Evolutionary conservation across 2,329 filamentous ascomycete genomes (phyloP), one percentile per base, ranked within the genome.

Genomic region (Beauveria rudraprayagi): DNA sequence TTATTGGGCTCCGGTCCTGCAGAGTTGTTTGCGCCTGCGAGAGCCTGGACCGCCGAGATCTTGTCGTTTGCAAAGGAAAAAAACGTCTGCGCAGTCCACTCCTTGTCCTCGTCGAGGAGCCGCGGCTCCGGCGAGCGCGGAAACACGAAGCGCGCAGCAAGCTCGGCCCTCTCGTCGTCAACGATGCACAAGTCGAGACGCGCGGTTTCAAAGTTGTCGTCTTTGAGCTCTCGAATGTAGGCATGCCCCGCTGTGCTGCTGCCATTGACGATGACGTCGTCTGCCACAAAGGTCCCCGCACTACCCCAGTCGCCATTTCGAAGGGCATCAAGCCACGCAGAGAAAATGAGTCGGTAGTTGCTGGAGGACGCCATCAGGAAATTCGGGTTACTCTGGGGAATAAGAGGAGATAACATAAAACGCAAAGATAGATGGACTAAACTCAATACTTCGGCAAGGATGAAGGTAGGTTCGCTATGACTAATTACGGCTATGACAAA

Each of bases 181-280:
- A 40, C 19, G 11, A 60, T 47, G 9, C 28, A 53, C 16, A 47
- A 28, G 6, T 60, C 40, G 14, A 60, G 57, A 5, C 3, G 8
- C 16, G 48, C 40, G 5, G n/a, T 22, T 8, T 17, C 9, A 22
- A 60, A 53, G 1, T 22, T 28, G 1, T 37, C 28, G 3, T 47
- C 19, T 24, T 28, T 24, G 8, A 60, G 50, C 16, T 26, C 19
- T 46, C 47, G 57, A 7, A 54, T 26, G 17, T 37, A 60, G 16
- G 19, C 57, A 19, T 26, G 26, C 5, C 40, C 19, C 14, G 48
- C 6, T 26, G 30, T 34, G 40, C 19, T 34, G 11, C 16, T 43
- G n/a, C 50, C 48, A 28, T 60, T 60, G 19, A 60, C 57, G 40
- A 60, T 54, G 37, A 60, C 41, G 34, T 54, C 50, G 57, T 5